Evolutionary conservation across 805 yeast species (phyloP), one percentile per base, ranked within the genome.

Genomic region (Wickerhamomyces bovis): DNA sequence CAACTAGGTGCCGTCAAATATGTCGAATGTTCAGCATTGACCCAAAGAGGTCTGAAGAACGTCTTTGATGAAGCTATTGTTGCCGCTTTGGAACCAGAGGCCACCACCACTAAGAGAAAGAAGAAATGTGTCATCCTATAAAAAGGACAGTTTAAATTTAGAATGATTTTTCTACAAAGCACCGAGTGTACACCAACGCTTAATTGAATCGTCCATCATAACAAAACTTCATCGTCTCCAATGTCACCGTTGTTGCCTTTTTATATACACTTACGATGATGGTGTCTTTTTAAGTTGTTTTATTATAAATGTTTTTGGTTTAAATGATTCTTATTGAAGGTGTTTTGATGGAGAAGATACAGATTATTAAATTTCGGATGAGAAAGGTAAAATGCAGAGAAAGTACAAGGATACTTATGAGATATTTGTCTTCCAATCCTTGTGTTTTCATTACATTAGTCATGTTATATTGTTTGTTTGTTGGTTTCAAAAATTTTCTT

Each of bases 61-160:
- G 97, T 92, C n/a, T 92, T 92, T 70, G 98, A 94, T 65, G 97
- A 89, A 70, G 98, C 98, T 22, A 94, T 94, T 49, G 97, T 94
- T 43, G 97, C 98, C 44, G 97, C 98, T 23, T 77, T 94, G 53
- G 98, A 92, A 66, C 98, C 98, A 42, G 97, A 98, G 23, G 94
- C 85, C 53, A 81, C 86, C 59, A 85, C 79, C 61, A 82, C 81
- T 63, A 74, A 76, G 53, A 84, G 87, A 75, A 89, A 86, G 72
- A 74, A 72, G 58, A 78, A 77, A 64, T 90, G 98, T 75, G 77
- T 85, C 54, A 84, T 90, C 61, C 81, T 90, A 16, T 33, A 33
- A 33, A 33, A 16, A 19, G 4, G 36, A 33, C 36, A 33, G 16
- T 16, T 10, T 33, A 33, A 16, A 33, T 18, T 16, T 12, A 33